These are phyloP conservation scores for Boletus tylopilopsis DNA, from an alignment of 768 basidiomycete genomes.

Conservation along the genomic window DNA sequence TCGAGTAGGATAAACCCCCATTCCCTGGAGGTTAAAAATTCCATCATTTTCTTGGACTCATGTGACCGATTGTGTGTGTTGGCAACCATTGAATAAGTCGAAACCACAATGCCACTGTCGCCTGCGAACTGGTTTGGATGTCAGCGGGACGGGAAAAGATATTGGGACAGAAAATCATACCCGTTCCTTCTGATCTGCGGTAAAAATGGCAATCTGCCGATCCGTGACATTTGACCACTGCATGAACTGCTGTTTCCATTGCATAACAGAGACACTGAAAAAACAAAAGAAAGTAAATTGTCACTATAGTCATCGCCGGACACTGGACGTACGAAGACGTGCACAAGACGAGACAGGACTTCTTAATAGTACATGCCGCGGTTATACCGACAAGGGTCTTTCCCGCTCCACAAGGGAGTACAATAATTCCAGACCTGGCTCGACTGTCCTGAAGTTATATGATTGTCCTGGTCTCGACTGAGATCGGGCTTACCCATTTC, in stretches of 20 bases:
- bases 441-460: slow-evolving; percentile 50
- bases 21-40: slow-evolving; percentile 95
- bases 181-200: slow-evolving; percentile 97
- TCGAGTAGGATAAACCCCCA: slow-evolving; percentile 99
- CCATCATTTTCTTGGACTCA: slow-evolving; percentile 99
- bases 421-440: slow-evolving; percentile 96
- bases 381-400: slow-evolving; percentile 99
- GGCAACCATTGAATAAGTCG: slow-evolving; percentile 99
- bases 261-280: slow-evolving; percentile 85
- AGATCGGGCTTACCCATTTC: slow-evolving; percentile 71
- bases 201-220: slow-evolving; percentile 94
- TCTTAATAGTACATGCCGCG: slow-evolving; percentile 98
- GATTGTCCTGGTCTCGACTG: background rate
- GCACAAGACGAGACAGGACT: slow-evolving; percentile 94
- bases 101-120: slow-evolving; percentile 96
- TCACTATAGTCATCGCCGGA: background rate
- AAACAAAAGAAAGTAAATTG: slow-evolving; percentile 3
- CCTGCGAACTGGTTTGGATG: slow-evolving; percentile 72
- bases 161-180: slow-evolving; percentile 35
- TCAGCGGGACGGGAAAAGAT: slow-evolving; percentile 1
- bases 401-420: slow-evolving; percentile 96
- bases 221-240: slow-evolving; percentile 99
- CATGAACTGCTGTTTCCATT: slow-evolving; percentile 98
- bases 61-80: slow-evolving; percentile 99
- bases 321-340: slow-evolving; percentile 82